phyloP scores from a whole-genome alignment of 352 stramenopile species.

The Globisporangium echinulatum region DNA sequence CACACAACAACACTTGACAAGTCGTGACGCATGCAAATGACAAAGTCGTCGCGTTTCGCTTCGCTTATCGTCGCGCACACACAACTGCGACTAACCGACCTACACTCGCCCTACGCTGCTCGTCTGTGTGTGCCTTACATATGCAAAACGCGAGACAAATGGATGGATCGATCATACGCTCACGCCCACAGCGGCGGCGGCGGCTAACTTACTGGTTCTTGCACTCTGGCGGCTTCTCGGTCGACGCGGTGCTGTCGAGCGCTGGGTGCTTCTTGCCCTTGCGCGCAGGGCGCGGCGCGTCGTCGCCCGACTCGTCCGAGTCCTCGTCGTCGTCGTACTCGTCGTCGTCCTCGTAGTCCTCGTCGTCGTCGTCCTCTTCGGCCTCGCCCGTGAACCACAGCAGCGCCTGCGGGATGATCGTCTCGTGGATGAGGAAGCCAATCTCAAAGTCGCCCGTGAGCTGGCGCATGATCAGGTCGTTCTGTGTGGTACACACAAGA shows the following conservation, averaged over 20 bases:
- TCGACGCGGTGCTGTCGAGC: slow-evolving; percentile 55
- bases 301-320: slow-evolving; percentile 45
- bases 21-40: no score
- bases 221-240: slow-evolving; percentile 83
- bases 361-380: slow-evolving; percentile 68
- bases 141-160: no score
- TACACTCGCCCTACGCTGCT: no score
- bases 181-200: no score
- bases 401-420: slow-evolving; percentile 80
- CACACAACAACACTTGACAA: no score
- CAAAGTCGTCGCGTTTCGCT: no score
- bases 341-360: slow-evolving; percentile 77
- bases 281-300: slow-evolving; percentile 25
- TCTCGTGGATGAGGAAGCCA: slow-evolving; percentile 84
- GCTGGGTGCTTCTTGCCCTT: slow-evolving; percentile 71
- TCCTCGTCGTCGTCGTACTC: slow-evolving; percentile 60
- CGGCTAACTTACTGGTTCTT: slow-evolving; percentile 76
- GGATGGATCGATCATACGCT: no score
- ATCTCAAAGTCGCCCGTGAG: slow-evolving; percentile 82
- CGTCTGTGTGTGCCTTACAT: no score
- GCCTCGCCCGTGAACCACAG: slow-evolving; percentile 85
- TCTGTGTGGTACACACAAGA: slow-evolving; percentile 6
- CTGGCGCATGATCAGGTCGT: slow-evolving; percentile 83
- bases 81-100: no score
- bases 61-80: no score